Conservation (phyloP, 2,329 filamentous ascomycete species). For the Colletotrichum brevisporum region DNA sequence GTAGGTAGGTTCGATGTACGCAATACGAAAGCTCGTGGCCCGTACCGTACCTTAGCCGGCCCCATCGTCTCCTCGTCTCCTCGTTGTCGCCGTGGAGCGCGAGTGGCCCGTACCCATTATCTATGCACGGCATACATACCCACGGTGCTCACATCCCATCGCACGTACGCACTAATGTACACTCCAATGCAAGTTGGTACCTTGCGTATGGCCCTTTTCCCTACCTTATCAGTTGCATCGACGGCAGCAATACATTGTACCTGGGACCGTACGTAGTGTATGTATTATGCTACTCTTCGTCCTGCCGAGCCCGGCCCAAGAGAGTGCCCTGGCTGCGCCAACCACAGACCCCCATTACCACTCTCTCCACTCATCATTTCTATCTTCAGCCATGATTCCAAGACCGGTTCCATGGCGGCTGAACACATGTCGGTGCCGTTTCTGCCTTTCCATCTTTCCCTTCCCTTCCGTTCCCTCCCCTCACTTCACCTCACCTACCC, state of each 20-base stretch:
- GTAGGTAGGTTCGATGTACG: slow-evolving; percentile 18
- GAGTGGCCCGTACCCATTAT: slow-evolving; percentile 3
- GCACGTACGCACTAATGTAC: slow-evolving; percentile 37
- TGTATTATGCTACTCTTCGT: slow-evolving; percentile 13
- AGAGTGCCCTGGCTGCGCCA: slow-evolving; percentile 23
- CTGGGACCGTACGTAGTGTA: neutral
- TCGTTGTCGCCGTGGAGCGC: neutral
- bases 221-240: slow-evolving; percentile 8
- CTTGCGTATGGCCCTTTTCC: slow-evolving; percentile 28
- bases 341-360: slow-evolving; percentile 33
- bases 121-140: slow-evolving; percentile 26
- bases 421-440: slow-evolving; percentile 37
- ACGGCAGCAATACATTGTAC: neutral
- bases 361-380: slow-evolving; percentile 33
- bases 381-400: slow-evolving; percentile 40
- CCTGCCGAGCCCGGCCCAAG: slow-evolving; percentile 17
- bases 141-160: slow-evolving; percentile 28
- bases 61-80: neutral
- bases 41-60: slow-evolving; percentile 18
- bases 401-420: slow-evolving; percentile 37
- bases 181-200: slow-evolving; percentile 33
- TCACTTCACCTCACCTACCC: no score
- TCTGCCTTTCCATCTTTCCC: slow-evolving; percentile 6
- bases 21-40: slow-evolving; percentile 35
- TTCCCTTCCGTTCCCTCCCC: no score